Conservation (phyloP, 2,329 filamentous ascomycete genomes). For the Aspergillus tamarii region DNA sequence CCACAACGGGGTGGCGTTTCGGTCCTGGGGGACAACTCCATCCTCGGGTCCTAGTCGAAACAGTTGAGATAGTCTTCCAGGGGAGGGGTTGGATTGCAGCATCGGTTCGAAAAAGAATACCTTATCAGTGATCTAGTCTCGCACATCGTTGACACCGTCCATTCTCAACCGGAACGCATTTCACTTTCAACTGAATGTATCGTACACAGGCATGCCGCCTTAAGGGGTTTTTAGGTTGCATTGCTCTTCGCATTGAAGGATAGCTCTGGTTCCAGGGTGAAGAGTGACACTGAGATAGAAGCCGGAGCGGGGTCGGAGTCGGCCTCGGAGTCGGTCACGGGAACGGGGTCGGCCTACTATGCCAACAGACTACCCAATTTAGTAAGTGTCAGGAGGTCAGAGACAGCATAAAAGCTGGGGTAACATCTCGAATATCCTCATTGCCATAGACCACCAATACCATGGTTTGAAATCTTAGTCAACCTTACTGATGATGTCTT, state of each 20-base stretch:
- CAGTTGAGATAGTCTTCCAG: conserved; percentile 4
- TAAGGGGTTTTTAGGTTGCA: conserved; percentile 6
- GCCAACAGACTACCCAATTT: too few species aligned
- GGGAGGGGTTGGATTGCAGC: background rate
- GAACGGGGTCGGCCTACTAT: too few species aligned
- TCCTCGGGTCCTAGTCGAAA: conserved; percentile 1
- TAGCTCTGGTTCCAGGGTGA: conserved; percentile 7
- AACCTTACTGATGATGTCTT: too few species aligned
- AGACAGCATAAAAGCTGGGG: too few species aligned
- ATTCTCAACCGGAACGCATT: conserved; percentile 9
- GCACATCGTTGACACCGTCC: conserved; percentile 8
- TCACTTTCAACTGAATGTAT: conserved; percentile 9
- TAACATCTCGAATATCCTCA: too few species aligned
- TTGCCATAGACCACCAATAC: too few species aligned
- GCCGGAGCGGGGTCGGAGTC: too few species aligned
- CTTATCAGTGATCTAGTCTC: conserved; percentile 8
- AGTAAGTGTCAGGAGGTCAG: too few species aligned
- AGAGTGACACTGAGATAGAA: too few species aligned
- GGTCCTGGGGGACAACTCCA: background rate
- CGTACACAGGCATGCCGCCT: conserved; percentile 8
- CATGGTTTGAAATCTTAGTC: too few species aligned
- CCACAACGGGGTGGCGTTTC: background rate
- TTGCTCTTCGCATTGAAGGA: background rate
- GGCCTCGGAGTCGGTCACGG: too few species aligned
- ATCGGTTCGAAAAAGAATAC: conserved; percentile 7